Base-by-base conservation (phyloP, 495 filamentous ascomycete genomes). In the Poronia punctata region DNA sequence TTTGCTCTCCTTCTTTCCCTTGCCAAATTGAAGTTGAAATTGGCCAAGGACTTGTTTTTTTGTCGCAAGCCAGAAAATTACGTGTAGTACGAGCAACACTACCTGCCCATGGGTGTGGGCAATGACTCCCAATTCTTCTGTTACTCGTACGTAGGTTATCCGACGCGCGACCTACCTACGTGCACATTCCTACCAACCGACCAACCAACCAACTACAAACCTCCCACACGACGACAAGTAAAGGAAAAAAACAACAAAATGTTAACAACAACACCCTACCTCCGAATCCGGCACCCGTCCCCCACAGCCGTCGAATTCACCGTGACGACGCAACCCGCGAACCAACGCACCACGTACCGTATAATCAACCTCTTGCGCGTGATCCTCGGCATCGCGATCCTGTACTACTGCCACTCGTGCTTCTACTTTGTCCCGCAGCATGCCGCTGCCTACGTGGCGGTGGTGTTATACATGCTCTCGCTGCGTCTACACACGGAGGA, bases 271-370 rank as follows among this genome's bases (percentile, higher is more conserved):
- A 22, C 61, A 1, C 69, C 72, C 0, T 66, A 67, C 43, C 80
- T 93, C 27, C 75, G 69, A 44, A 75, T 76, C 36, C 76, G 77
- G 52, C 82, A 82, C 35, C 86, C 87, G 32, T 90, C 87, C 24
- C 82, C 86, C 27, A 88, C 86, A 16, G 90, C 87, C n/a, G 78
- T 79, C 49, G 82, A 84, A 52, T 93, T 85, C 68, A 87, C 83
- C 34, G 82, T 92, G 35, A 88, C 86, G 42, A 90, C 86, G 16
- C 62, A 60, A 1, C 83, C 75, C 30, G 59, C 80, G 40, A 65
- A 74, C 5, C 67, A 77, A 28, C 78, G 76, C 46, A 46, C 77
- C 40, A 55, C 75, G 28, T 72, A 73, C 40, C 50, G 65, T 37
- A 35, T 70, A 35, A 53, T 78, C 43, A 55, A 77, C 42, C 43